Conservation (phyloP, 2,329 filamentous ascomycete species). For the Botrytis tulipae region DNA sequence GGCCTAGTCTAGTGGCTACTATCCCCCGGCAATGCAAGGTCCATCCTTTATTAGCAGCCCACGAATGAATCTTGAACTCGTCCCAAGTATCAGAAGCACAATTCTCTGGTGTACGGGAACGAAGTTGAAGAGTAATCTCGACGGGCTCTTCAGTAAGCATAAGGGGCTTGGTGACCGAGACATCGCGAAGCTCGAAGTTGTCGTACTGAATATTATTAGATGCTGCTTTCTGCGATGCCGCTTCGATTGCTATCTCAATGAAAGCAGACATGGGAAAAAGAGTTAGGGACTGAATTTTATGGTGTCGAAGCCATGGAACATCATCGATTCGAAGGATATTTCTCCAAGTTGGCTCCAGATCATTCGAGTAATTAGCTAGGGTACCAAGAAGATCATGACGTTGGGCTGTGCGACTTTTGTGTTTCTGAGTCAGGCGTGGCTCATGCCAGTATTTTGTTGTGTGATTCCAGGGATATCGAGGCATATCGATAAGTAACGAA, state of each 20-base stretch:
- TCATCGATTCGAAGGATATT: constrained; percentile 15
- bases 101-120: constrained; percentile 45
- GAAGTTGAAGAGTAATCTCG: constrained; percentile 51
- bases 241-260: constrained; percentile 39
- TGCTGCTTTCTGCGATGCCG: constrained; percentile 23
- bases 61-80: constrained; percentile 21
- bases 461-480: constrained; percentile 55
- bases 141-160: constrained; percentile 40
- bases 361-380: constrained; percentile 13
- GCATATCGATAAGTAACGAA: constrained; percentile 40
- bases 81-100: constrained; percentile 12
- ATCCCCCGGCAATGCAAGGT: constrained; percentile 54
- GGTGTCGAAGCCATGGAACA: constrained; percentile 40
- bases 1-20: neutral
- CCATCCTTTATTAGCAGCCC: constrained; percentile 16
- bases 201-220: constrained; percentile 40
- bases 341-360: constrained; percentile 20
- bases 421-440: constrained; percentile 47
- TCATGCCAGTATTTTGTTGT: constrained; percentile 52
- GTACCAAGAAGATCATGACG: constrained; percentile 18
- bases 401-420: constrained; percentile 24
- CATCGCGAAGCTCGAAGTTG: constrained; percentile 26
- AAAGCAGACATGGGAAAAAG: constrained; percentile 38
- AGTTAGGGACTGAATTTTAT: constrained; percentile 46
- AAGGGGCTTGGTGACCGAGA: constrained; percentile 16